Evolutionary conservation across 148 eudicot species (phyloP).

Genomic region (Tetragonia tetragonoides): DNA sequence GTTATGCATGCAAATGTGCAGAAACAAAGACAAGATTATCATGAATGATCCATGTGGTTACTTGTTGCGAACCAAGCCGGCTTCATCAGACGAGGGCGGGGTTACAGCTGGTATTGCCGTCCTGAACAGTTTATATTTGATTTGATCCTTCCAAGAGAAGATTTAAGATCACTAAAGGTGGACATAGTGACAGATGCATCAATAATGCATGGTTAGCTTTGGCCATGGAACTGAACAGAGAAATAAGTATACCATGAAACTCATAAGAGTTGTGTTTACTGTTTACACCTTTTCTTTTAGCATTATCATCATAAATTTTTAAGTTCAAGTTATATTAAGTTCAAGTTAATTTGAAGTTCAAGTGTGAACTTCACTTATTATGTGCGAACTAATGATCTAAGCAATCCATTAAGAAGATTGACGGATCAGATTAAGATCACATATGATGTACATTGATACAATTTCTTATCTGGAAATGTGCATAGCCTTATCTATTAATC

Average conservation of each 20-base stretch:
- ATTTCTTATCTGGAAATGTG: too few relatives aligned
- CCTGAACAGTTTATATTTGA: constrained; percentile 78
- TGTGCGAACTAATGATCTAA: too few relatives aligned
- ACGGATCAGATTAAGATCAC: too few relatives aligned
- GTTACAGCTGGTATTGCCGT: constrained; percentile 98
- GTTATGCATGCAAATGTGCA: too few relatives aligned
- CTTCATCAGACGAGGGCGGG: constrained; percentile 93
- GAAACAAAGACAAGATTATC: constrained; percentile 30
- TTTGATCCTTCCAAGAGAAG: constrained; percentile 20
- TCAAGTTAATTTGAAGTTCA: too few relatives aligned
- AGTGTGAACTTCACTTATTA: too few relatives aligned
- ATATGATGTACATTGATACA: too few relatives aligned
- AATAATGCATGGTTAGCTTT: not conserved
- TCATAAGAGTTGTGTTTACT: not conserved
- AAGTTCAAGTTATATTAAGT: too few relatives aligned
- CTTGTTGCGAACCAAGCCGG: constrained; percentile 91
- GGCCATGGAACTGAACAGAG: not conserved
- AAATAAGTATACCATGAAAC: constrained; percentile 1
- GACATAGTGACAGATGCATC: not conserved
- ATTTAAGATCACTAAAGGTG: not conserved
- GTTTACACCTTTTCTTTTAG: not conserved
- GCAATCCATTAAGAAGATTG: too few relatives aligned
- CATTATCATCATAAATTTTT: not conserved
- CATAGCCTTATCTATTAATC: too few relatives aligned
- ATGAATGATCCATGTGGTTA: constrained; percentile 74